Conservation (phyloP, 139 green algal species). For the Chloropicon primus region DNA sequence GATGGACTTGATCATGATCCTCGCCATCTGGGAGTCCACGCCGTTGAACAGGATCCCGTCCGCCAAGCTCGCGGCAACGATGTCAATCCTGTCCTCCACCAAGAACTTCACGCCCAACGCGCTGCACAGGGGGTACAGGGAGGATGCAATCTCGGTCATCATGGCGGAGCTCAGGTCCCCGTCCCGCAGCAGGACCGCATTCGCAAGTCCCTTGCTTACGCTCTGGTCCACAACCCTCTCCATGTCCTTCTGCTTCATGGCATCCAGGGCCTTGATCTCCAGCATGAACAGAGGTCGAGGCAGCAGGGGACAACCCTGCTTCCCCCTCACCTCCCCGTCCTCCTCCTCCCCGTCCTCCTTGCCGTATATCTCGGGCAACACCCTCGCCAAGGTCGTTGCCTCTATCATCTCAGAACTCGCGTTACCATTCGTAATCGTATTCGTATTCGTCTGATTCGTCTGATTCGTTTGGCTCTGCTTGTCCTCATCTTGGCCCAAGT, state of each 20-base stretch:
- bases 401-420: no score
- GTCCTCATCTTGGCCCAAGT: no score
- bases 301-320: neutral
- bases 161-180: neutral
- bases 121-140: neutral
- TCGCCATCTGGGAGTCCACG: neutral
- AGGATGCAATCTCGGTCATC: neutral
- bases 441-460: no score
- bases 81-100: conserved; percentile 4
- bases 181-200: conserved; percentile 4
- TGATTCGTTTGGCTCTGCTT: no score
- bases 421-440: no score
- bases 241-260: neutral
- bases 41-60: conserved; percentile 1
- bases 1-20: neutral
- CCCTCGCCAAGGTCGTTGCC: neutral
- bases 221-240: neutral
- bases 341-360: neutral
- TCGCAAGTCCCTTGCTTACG: neutral
- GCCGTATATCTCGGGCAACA: neutral
- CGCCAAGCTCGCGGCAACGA: neutral
- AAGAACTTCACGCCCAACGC: neutral
- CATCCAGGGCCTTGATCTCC: neutral
- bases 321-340: neutral
- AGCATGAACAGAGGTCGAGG: neutral